Percentiles rank a stretch among this genome's conserved stretches.
These are phyloP conservation scores for Xerocomellus amylosporus DNA, from an alignment of 768 basidiomycete genomes.

Conservation along the genomic window DNA sequence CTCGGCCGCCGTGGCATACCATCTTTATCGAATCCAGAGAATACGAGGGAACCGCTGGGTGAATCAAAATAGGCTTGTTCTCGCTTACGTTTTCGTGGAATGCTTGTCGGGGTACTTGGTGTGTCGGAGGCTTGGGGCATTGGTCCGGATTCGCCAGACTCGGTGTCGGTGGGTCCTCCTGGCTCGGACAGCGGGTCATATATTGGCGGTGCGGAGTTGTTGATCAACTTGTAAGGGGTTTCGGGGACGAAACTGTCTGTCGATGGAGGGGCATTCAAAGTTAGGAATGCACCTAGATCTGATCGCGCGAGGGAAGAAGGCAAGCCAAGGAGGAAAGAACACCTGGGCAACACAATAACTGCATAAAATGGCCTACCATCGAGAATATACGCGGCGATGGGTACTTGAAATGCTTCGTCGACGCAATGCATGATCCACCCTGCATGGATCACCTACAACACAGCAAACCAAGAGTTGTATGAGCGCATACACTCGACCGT, in stretches of 20 bases:
- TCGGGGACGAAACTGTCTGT: slow-evolving; percentile 19
- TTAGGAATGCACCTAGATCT: background rate
- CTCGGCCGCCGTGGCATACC: slow-evolving; percentile 31
- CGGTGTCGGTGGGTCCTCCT: background rate
- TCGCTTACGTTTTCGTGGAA: slow-evolving; percentile 26
- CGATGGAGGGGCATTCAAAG: background rate
- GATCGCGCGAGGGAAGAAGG: background rate
- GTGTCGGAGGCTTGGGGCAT: slow-evolving; percentile 14
- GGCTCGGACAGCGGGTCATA: background rate
- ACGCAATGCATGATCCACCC: slow-evolving; percentile 32
- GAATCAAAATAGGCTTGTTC: slow-evolving; percentile 30
- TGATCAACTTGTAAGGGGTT: slow-evolving; percentile 19
- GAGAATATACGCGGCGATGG: slow-evolving; percentile 29
- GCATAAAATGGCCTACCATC: slow-evolving; percentile 25
- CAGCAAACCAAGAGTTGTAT: background rate
- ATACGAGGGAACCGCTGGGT: slow-evolving; percentile 25
- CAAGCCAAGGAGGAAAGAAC: background rate
- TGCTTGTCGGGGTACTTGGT: slow-evolving; percentile 25
- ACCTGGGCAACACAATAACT: background rate
- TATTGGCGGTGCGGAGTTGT: background rate
- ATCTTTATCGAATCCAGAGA: slow-evolving; percentile 30
- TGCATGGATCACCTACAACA: slow-evolving; percentile 29
- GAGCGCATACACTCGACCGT: slow-evolving; percentile 10
- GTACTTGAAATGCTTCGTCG: slow-evolving; percentile 23
- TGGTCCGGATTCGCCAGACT: background rate